A percentile compares a stretch with the other conserved stretches of the same genome.
These are phyloP conservation scores for Epichloe gansuensis DNA, from an alignment of 2,329 filamentous ascomycete genomes.

Conservation along the genomic window DNA sequence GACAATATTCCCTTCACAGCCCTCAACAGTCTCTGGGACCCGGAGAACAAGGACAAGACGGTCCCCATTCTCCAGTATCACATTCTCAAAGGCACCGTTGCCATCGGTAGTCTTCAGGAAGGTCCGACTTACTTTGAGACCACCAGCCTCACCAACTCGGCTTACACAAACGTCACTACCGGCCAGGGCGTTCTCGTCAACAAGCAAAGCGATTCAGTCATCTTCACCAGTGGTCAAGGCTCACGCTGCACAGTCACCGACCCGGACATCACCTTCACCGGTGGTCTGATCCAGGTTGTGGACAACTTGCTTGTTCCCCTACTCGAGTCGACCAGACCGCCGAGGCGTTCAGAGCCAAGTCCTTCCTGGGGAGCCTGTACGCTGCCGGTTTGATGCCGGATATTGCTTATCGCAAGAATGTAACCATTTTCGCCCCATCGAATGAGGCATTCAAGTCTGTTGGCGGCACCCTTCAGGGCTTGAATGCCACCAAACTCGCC, in stretches of 20 bases:
- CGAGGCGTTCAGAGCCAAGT: constrained; percentile 32
- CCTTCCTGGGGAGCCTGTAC: constrained; percentile 26
- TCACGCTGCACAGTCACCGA: constrained; percentile 29
- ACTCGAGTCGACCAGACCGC: constrained; percentile 35
- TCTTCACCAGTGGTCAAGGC: constrained; percentile 39
- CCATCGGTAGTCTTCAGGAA: constrained; percentile 22
- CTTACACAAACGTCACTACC: constrained; percentile 35
- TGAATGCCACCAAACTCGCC: constrained; percentile 34
- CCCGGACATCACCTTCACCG: constrained; percentile 33
- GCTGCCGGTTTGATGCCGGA: constrained; percentile 22
- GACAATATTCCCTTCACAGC: constrained; percentile 40
- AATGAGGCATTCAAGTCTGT: constrained; percentile 48
- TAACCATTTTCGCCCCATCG: constrained; percentile 54
- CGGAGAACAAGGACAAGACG: constrained; percentile 31
- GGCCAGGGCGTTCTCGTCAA: constrained; percentile 37
- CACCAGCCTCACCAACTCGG: constrained; percentile 29
- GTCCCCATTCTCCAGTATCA: constrained; percentile 49
- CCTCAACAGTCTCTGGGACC: constrained; percentile 33
- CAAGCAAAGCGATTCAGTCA: constrained; percentile 28
- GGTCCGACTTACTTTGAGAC: constrained; percentile 28
- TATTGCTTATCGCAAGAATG: constrained; percentile 27
- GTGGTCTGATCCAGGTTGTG: constrained; percentile 39
- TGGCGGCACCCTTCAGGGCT: constrained; percentile 35
- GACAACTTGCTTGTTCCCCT: constrained; percentile 38
- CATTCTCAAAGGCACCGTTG: constrained; percentile 41